These are phyloP conservation scores for Eucalyptus curtisii DNA, from an alignment of 345 rosid genomes.

Conservation along the genomic window DNA sequence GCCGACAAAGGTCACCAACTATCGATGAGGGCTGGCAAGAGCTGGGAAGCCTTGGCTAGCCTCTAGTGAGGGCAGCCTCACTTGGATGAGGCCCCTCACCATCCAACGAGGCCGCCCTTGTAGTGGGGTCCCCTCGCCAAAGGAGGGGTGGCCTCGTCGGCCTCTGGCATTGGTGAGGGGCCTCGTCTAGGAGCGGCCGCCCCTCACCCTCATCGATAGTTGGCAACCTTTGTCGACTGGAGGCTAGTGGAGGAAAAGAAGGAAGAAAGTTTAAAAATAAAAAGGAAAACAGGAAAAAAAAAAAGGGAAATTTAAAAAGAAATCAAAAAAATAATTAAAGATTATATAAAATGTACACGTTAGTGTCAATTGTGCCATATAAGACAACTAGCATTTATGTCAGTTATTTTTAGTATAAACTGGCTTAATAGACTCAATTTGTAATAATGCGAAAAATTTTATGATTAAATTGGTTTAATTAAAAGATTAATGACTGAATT, in stretches of 20 bases:
- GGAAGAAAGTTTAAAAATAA: neutral
- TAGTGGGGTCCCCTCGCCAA: fast-evolving
- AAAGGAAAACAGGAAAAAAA: neutral
- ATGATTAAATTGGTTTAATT: fast-evolving
- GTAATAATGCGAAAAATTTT: fast-evolving
- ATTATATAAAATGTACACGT: neutral
- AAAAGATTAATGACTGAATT: fast-evolving
- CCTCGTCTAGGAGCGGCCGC: too few relatives aligned
- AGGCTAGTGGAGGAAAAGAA: neutral
- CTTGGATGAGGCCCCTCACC: too few relatives aligned
- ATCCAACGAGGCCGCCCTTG: fast-evolving
- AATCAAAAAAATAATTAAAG: too few relatives aligned
- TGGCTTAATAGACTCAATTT: fast-evolving
- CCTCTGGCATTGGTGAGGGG: too few relatives aligned
- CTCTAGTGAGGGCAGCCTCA: fast-evolving
- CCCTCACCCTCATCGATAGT: too few relatives aligned
- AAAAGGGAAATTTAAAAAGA: neutral
- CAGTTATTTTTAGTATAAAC: neutral
- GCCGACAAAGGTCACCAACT: fast-evolving
- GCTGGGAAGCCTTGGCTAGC: fast-evolving
- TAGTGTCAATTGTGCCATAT: fast-evolving
- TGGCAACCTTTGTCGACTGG: fast-evolving
- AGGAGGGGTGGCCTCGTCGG: too few relatives aligned
- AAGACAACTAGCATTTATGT: fast-evolving
- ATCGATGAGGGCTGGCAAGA: fast-evolving